Conservation (phyloP, 345 rosid genomes). For the Odontarrhena argentea region DNA sequence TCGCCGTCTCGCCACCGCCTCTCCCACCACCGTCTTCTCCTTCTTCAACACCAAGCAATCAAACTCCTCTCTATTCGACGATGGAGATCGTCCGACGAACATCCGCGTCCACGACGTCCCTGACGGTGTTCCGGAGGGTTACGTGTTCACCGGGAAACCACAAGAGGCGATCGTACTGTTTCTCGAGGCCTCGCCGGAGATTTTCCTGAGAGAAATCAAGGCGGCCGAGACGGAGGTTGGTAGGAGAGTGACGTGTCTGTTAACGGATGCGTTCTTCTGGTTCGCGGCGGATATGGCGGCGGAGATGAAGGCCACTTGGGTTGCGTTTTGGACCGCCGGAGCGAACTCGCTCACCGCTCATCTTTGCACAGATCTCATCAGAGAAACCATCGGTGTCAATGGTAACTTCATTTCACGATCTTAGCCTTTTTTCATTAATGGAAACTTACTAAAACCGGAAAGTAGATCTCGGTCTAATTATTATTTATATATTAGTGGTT, state of each 20-base stretch:
- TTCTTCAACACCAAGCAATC: constrained; percentile 53
- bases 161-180: constrained; percentile 54
- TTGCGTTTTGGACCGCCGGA: constrained; percentile 47
- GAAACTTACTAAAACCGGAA: not conserved
- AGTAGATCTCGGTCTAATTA: not conserved
- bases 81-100: constrained; percentile 38
- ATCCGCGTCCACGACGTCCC: constrained; percentile 43
- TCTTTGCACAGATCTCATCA: constrained; percentile 45
- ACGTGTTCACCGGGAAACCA: constrained; percentile 41
- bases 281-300: constrained; percentile 49
- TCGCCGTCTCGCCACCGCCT: constrained; percentile 45
- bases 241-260: constrained; percentile 44
- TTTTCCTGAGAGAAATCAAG: constrained; percentile 38
- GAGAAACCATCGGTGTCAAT: constrained; percentile 21
- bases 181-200: constrained; percentile 43
- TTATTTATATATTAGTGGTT: constrained; percentile 8
- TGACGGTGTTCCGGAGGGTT: constrained; percentile 40
- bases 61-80: constrained; percentile 40
- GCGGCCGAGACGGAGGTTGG: constrained; percentile 49
- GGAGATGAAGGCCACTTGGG: constrained; percentile 50
- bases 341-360: constrained; percentile 52
- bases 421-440: not conserved
- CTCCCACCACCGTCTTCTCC: constrained; percentile 53
- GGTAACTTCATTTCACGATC: constrained; percentile 13
- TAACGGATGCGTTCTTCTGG: constrained; percentile 61